phyloP scores from a whole-genome alignment of 2,329 filamentous ascomycete species.

The Catunica adiposa region DNA sequence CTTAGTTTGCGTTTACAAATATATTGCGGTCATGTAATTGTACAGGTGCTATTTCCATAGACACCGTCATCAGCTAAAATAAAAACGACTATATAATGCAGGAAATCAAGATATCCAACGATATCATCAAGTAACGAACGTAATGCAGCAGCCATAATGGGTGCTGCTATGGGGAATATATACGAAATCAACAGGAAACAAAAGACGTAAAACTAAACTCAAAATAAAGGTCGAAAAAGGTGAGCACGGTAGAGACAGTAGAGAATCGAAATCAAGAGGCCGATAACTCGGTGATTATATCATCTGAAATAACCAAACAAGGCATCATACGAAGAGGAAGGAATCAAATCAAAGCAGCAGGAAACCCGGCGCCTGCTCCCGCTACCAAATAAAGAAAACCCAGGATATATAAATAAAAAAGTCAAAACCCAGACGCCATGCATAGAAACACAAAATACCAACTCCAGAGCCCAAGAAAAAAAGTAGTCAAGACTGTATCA shows the following conservation, averaged over 20 bases:
- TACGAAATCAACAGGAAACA: slow-evolving; percentile 2
- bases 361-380: not conserved
- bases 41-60: not conserved
- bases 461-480: slow-evolving; percentile 4
- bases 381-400: not conserved
- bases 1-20: not conserved
- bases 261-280: not conserved
- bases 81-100: not conserved
- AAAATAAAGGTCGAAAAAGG: not conserved
- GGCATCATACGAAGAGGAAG: not conserved
- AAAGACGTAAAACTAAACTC: not conserved
- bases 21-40: not conserved
- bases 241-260: not conserved
- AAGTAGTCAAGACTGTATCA: not conserved
- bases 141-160: not conserved
- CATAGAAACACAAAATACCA: slow-evolving; percentile 1
- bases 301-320: too few relatives aligned
- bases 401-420: not conserved
- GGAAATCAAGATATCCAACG: not conserved
- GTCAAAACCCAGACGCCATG: slow-evolving; percentile 3
- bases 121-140: not conserved
- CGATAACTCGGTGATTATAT: too few relatives aligned
- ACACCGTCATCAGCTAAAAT: not conserved
- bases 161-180: not conserved
- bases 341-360: not conserved